A percentile compares a stretch with the other conserved stretches of the same genome.
Evolutionary conservation across 768 basidiomycete genomes (phyloP).

Genomic region (Calvatia gigantea): DNA sequence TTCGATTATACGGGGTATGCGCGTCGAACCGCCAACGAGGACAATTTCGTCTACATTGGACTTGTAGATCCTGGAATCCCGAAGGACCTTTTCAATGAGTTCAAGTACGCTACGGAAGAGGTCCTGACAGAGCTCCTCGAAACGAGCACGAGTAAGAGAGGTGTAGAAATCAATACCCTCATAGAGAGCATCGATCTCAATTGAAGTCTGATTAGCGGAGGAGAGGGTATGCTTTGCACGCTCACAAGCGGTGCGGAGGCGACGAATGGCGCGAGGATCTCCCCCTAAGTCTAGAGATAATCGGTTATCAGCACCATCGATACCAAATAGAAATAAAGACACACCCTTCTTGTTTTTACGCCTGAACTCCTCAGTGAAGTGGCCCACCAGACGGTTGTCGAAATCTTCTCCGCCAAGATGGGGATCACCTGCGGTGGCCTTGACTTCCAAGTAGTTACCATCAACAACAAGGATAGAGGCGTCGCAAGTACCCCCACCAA

Average conservation of each 20-base stretch:
- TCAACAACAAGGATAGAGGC: conserved; percentile 95
- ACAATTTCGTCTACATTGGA: conserved; percentile 94
- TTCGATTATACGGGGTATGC: conserved; percentile 96
- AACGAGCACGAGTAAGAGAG: conserved; percentile 95
- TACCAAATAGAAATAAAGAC: conserved; percentile 17
- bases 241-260: conserved; percentile 96
- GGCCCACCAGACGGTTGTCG: conserved; percentile 95
- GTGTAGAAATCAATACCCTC: conserved; percentile 99
- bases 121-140: conserved; percentile 94
- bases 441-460: conserved; percentile 97
- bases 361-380: conserved; percentile 97
- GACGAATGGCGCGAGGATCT: conserved; percentile 94
- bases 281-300: conserved; percentile 65
- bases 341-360: conserved; percentile 93
- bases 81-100: conserved; percentile 96
- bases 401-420: conserved; percentile 99
- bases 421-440: conserved; percentile 97
- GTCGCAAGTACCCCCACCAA: conserved; percentile 98
- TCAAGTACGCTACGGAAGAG: conserved; percentile 93
- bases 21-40: conserved; percentile 96
- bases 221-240: conserved; percentile 98
- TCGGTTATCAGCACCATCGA: conserved; percentile 8
- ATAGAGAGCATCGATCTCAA: conserved; percentile 97
- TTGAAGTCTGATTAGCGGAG: conserved; percentile 92
- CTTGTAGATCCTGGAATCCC: conserved; percentile 98